phyloP scores from a whole-genome alignment of 2,329 filamentous ascomycete species.

The Tolypocladium pustulatum region DNA sequence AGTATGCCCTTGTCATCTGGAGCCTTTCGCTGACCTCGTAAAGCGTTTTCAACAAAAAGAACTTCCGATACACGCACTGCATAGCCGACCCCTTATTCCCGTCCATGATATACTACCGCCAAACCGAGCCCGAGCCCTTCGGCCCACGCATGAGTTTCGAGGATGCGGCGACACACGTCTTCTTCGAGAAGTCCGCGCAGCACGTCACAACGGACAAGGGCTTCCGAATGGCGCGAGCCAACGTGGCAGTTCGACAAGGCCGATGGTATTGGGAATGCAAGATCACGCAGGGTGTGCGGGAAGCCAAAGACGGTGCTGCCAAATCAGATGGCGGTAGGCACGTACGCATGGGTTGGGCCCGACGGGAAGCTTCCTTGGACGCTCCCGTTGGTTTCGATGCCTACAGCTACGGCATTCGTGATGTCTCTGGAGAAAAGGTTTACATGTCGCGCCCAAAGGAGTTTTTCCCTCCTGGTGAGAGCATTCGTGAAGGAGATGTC shows the following conservation, averaged over 20 bases:
- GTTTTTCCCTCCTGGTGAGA: slow-evolving; percentile 69
- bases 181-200: slow-evolving; percentile 64
- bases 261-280: slow-evolving; percentile 92
- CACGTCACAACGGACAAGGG: slow-evolving; percentile 86
- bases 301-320: slow-evolving; percentile 26
- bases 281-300: slow-evolving; percentile 62
- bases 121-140: slow-evolving; percentile 77
- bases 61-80: slow-evolving; percentile 82
- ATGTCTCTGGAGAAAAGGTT: slow-evolving; percentile 82
- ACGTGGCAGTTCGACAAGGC: slow-evolving; percentile 82
- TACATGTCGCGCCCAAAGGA: slow-evolving; percentile 90
- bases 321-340: slow-evolving; percentile 43
- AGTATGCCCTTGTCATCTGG: neutral
- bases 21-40: slow-evolving; percentile 2
- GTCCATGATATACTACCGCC: slow-evolving; percentile 78
- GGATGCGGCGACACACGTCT: slow-evolving; percentile 77
- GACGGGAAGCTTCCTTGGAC: slow-evolving; percentile 71
- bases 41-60: slow-evolving; percentile 54
- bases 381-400: slow-evolving; percentile 79
- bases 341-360: slow-evolving; percentile 79
- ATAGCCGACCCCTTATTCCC: slow-evolving; percentile 83
- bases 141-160: slow-evolving; percentile 83
- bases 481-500: slow-evolving; percentile 82
- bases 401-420: slow-evolving; percentile 89
- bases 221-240: slow-evolving; percentile 82